phyloP scores from a whole-genome alignment of 371 early-diverging fungal species.

The Mucor saturninus region DNA sequence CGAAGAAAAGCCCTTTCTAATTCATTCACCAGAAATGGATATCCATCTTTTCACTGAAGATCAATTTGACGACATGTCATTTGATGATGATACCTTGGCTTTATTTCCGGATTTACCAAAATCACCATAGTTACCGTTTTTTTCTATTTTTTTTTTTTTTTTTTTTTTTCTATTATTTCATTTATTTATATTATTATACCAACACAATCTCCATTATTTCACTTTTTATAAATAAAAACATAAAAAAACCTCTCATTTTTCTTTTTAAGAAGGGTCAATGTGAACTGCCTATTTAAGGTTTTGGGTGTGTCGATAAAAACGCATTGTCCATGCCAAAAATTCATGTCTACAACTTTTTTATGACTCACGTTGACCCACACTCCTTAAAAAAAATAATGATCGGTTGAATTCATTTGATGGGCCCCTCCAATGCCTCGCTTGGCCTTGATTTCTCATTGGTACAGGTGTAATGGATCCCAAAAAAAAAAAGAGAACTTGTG shows the following conservation, averaged over 20 bases:
- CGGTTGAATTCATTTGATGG: neutral
- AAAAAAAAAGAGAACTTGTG: no score
- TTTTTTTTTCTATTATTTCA: no score
- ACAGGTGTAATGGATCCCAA: no score
- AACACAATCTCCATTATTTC: neutral
- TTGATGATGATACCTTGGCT: neutral
- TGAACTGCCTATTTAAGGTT: no score
- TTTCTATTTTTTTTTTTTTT: neutral
- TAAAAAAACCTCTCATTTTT: neutral
- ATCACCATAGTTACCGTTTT: neutral
- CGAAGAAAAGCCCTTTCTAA: neutral
- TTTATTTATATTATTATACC: no score
- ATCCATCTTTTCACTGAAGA: neutral
- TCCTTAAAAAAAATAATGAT: no score
- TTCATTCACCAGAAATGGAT: neutral
- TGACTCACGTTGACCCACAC: neutral
- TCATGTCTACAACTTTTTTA: neutral
- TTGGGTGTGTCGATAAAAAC: no score
- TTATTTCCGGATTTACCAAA: slow-evolving; percentile 5
- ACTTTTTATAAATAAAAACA: neutral
- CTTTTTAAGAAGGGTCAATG: no score
- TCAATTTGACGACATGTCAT: neutral
- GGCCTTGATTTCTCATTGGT: no score
- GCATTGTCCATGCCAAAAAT: neutral
- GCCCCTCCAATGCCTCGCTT: no score